Conservation (phyloP, 805 yeast genomes). For the Saturnispora hagleri region DNA sequence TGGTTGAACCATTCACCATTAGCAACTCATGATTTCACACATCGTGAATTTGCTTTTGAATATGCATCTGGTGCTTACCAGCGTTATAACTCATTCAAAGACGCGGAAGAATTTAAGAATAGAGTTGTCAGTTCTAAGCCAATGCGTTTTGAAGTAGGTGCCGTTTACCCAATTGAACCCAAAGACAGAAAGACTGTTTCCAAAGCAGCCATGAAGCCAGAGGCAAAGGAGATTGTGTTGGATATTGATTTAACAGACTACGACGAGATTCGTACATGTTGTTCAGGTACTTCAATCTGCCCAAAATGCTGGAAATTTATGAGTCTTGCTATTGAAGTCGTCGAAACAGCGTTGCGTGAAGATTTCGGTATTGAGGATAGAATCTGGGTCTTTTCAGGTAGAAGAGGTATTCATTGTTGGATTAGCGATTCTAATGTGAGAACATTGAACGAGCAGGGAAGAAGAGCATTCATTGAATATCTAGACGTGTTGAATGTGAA, state of each 20-base stretch:
- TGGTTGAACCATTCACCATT: constrained; percentile 86
- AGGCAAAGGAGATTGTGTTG: constrained; percentile 80
- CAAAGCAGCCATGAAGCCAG: constrained; percentile 69
- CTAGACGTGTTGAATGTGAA: constrained; percentile 58
- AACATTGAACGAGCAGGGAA: constrained; percentile 54
- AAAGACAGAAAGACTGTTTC: constrained; percentile 69
- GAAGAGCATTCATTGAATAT: constrained; percentile 78
- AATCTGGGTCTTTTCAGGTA: constrained; percentile 94
- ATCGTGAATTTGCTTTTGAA: constrained; percentile 92
- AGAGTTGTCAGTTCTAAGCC: constrained; percentile 71
- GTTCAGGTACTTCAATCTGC: constrained; percentile 79
- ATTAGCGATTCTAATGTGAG: constrained; percentile 82
- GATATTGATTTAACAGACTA: constrained; percentile 98
- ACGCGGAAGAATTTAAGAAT: constrained; percentile 65
- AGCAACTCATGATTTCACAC: constrained; percentile 66
- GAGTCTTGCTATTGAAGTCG: constrained; percentile 67
- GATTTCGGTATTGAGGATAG: constrained; percentile 86
- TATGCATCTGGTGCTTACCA: constrained; percentile 80
- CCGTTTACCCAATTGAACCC: constrained; percentile 84
- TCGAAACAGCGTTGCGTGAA: constrained; percentile 62
- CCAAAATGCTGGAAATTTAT: constrained; percentile 89
- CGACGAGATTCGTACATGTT: constrained; percentile 89
- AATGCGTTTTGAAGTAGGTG: constrained; percentile 90
- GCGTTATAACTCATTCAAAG: constrained; percentile 71
- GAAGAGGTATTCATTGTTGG: constrained; percentile 99